A percentile compares a stretch with the other conserved stretches of the same genome.
Evolutionary conservation across 2,329 filamentous ascomycete genomes (phyloP).

Genomic region (Fusarium vanettenii): DNA sequence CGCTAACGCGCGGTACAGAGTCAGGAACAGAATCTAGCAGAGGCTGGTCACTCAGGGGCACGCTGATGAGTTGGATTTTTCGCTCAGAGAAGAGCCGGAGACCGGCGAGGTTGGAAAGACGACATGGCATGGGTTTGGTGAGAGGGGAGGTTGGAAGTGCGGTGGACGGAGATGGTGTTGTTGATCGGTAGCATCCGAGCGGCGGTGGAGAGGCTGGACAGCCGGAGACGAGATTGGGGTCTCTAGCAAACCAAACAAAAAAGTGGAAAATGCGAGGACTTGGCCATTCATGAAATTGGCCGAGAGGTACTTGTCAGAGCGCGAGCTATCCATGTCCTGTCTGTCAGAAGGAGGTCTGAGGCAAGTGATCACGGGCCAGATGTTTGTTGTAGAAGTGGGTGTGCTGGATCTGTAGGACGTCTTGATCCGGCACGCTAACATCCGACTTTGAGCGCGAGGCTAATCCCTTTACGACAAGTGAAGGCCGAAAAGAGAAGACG

Average conservation of each 20-base stretch:
- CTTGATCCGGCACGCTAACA: background rate
- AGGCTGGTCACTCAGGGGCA: constrained; percentile 29
- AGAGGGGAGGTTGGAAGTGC: constrained; percentile 11
- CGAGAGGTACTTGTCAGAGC: constrained; percentile 3
- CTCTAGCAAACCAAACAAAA: background rate
- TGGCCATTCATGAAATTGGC: constrained; percentile 4
- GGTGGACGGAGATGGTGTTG: constrained; percentile 18
- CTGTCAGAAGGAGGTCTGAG: constrained; percentile 8
- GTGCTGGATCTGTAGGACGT: background rate
- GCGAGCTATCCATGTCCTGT: background rate
- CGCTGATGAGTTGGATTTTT: background rate
- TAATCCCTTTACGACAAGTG: background rate
- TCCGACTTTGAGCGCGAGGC: background rate
- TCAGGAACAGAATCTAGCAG: constrained; percentile 36
- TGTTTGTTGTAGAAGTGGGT: constrained; percentile 5
- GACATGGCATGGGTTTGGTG: constrained; percentile 6
- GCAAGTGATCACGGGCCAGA: constrained; percentile 22
- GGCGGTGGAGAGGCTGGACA: constrained; percentile 8
- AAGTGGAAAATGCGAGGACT: constrained; percentile 18
- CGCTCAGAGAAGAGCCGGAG: background rate
- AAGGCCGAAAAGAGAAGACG: background rate
- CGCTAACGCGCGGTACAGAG: constrained; percentile 28
- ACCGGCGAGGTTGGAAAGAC: constrained; percentile 25
- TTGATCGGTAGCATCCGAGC: constrained; percentile 42
- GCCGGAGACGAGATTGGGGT: constrained; percentile 8